These are phyloP conservation scores for Copromyces sp. DNA, from an alignment of 495 filamentous ascomycete genomes.

Conservation along the genomic window DNA sequence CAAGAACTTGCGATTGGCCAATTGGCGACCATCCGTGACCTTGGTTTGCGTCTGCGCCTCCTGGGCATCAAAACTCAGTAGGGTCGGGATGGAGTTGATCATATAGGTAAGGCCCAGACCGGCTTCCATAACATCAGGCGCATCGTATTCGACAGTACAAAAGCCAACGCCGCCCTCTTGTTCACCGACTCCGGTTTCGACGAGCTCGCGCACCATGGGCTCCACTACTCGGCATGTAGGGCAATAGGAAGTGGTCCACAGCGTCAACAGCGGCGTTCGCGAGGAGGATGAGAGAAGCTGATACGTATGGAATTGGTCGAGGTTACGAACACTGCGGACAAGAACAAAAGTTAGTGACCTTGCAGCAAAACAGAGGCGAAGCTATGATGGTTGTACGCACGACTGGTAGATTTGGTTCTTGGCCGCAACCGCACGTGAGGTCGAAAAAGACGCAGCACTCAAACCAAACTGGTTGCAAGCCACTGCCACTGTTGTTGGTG, in stretches of 20 bases:
- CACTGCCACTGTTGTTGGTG: neutral
- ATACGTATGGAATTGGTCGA: slow-evolving; percentile 51
- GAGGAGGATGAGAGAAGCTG: slow-evolving; percentile 48
- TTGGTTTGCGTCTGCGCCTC: slow-evolving; percentile 47
- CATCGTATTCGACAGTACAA: slow-evolving; percentile 54
- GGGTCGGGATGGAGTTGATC: slow-evolving; percentile 56
- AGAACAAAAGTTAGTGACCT: neutral
- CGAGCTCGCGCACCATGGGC: slow-evolving; percentile 41
- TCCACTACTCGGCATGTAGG: slow-evolving; percentile 45
- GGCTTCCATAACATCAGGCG: slow-evolving; percentile 43
- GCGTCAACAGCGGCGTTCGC: slow-evolving; percentile 50
- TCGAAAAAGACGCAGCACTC: slow-evolving; percentile 17
- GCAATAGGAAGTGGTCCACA: slow-evolving; percentile 63
- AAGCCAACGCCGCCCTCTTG: slow-evolving; percentile 49
- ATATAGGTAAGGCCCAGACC: slow-evolving; percentile 46
- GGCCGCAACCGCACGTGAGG: slow-evolving; percentile 15
- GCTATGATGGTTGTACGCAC: slow-evolving; percentile 22
- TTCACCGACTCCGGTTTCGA: slow-evolving; percentile 50
- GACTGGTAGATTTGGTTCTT: slow-evolving; percentile 37
- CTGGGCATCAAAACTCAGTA: slow-evolving; percentile 54
- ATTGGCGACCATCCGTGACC: slow-evolving; percentile 39
- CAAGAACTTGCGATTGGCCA: slow-evolving; percentile 46
- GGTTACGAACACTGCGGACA: slow-evolving; percentile 42
- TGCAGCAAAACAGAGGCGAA: neutral
- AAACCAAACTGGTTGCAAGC: neutral